Evolutionary conservation across 352 stramenopile species (phyloP).

Genomic region (Pythium folliculosum): DNA sequence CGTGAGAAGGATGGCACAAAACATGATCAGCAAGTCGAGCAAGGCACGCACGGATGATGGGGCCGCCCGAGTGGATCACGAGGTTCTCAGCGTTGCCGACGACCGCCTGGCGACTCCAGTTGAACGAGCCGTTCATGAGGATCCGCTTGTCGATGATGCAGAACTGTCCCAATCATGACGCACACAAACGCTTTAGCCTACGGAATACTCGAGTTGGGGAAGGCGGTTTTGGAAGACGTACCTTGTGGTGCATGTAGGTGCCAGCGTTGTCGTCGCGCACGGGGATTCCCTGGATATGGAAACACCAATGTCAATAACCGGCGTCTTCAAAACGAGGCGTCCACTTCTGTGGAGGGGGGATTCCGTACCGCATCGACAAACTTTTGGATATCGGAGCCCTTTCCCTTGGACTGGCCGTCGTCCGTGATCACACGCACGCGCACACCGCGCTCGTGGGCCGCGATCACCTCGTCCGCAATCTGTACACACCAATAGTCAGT

Average conservation of each 20-base stretch:
- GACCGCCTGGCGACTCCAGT: conserved; percentile 72
- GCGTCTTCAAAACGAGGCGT: neutral
- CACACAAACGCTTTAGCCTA: neutral
- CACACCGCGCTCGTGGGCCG: conserved; percentile 51
- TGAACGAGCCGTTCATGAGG: conserved; percentile 75
- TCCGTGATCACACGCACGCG: conserved; percentile 67
- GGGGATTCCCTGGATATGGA: conserved; percentile 44
- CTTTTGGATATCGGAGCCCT: conserved; percentile 72
- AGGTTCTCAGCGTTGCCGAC: conserved; percentile 69
- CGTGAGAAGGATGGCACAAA: neutral
- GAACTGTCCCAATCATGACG: conserved; percentile 37
- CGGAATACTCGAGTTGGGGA: too few species aligned
- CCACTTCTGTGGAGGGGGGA: neutral
- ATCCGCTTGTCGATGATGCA: conserved; percentile 65
- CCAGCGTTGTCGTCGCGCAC: conserved; percentile 57
- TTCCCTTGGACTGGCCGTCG: conserved; percentile 55
- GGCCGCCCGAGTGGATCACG: conserved; percentile 50
- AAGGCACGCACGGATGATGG: conserved; percentile 47
- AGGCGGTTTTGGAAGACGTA: conserved; percentile 15
- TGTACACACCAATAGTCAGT: conserved; percentile 15
- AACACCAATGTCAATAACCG: neutral
- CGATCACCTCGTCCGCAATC: conserved; percentile 64
- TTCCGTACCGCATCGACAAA: conserved; percentile 62
- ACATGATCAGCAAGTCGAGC: neutral
- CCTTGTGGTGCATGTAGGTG: conserved; percentile 80